Percentiles rank a stretch among this genome's conserved stretches.
Evolutionary conservation across 805 yeast genomes (phyloP).

Genomic region (Suhomyces canberraensis): DNA sequence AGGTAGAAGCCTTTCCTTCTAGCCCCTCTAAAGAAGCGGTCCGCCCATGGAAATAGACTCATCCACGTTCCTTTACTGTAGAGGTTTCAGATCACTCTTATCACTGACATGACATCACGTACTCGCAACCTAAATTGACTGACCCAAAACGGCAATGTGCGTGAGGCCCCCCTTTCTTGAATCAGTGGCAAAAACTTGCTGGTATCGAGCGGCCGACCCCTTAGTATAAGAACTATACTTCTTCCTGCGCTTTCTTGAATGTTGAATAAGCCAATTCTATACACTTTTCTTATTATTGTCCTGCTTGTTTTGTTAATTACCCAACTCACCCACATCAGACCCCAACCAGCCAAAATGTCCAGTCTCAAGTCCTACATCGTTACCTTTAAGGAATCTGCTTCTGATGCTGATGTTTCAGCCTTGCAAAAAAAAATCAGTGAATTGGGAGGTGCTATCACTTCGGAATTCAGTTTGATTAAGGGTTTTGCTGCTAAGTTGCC

Average conservation of each 20-base stretch:
- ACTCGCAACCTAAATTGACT: too few relatives aligned
- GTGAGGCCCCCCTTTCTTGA: slow-evolving; percentile 3
- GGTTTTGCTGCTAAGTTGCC: slow-evolving; percentile 66
- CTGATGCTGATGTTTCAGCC: slow-evolving; percentile 35
- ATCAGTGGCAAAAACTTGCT: slow-evolving; percentile 3
- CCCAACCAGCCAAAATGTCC: slow-evolving; percentile 18
- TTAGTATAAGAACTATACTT: not conserved
- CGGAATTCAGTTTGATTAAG: slow-evolving; percentile 62
- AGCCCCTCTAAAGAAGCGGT: slow-evolving; percentile 25
- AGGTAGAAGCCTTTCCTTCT: slow-evolving; percentile 35
- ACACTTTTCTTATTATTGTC: slow-evolving; percentile 4
- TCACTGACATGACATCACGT: too few relatives aligned
- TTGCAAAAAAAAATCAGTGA: slow-evolving; percentile 48
- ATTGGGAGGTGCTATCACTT: slow-evolving; percentile 59
- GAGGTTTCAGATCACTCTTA: too few relatives aligned
- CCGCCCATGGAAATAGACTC: slow-evolving; percentile 29
- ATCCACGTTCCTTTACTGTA: too few relatives aligned
- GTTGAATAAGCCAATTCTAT: not conserved
- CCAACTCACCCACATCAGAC: not conserved
- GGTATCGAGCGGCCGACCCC: not conserved
- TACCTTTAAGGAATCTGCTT: slow-evolving; percentile 45
- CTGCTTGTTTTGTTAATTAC: slow-evolving; percentile 4
- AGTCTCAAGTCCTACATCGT: slow-evolving; percentile 37
- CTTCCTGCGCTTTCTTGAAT: not conserved
- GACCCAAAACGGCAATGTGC: slow-evolving; percentile 1